These are phyloP conservation scores for Coniferiporia weirii DNA, from an alignment of 1,284 basidiomycete genomes.

Conservation along the genomic window DNA sequence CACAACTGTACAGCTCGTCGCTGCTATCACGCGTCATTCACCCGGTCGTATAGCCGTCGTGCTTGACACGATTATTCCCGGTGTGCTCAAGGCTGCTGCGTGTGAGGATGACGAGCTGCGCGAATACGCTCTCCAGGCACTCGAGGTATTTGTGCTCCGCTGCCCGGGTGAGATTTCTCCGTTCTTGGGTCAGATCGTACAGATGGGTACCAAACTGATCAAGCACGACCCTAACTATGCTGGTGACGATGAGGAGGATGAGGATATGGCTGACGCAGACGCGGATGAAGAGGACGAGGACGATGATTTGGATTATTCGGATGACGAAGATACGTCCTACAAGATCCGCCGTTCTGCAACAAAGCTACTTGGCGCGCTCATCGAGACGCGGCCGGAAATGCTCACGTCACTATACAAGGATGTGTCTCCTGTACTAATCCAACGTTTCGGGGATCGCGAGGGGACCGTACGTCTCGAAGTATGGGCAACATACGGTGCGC, in stretches of 20 bases:
- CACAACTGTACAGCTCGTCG: slow-evolving; percentile 77
- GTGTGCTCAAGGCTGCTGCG: slow-evolving; percentile 60
- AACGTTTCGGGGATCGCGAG: slow-evolving; percentile 91
- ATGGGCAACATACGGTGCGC: slow-evolving; percentile 77
- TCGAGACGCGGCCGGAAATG: slow-evolving; percentile 85
- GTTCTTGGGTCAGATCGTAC: slow-evolving; percentile 65
- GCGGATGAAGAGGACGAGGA: slow-evolving; percentile 80
- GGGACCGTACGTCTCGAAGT: slow-evolving; percentile 94
- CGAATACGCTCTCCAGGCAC: slow-evolving; percentile 72
- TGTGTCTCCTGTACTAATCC: slow-evolving; percentile 84
- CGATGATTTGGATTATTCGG: slow-evolving; percentile 73
- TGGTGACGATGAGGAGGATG: slow-evolving; percentile 71
- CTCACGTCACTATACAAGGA: slow-evolving; percentile 75
- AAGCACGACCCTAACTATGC: slow-evolving; percentile 97
- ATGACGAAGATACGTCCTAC: slow-evolving; percentile 99
- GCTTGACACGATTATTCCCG: slow-evolving; percentile 59
- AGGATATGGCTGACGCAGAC: slow-evolving; percentile 72
- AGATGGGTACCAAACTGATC: slow-evolving; percentile 71
- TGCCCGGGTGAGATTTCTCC: slow-evolving; percentile 80
- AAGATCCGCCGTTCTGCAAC: slow-evolving; percentile 93
- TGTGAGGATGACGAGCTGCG: slow-evolving; percentile 78
- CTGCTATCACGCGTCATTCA: slow-evolving; percentile 69
- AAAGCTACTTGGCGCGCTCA: slow-evolving; percentile 81
- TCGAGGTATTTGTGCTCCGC: slow-evolving; percentile 79
- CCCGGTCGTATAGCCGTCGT: slow-evolving; percentile 58